Evolutionary conservation across 2,329 filamentous ascomycete genomes (phyloP).

Genomic region (Herpotrichia juniperi): DNA sequence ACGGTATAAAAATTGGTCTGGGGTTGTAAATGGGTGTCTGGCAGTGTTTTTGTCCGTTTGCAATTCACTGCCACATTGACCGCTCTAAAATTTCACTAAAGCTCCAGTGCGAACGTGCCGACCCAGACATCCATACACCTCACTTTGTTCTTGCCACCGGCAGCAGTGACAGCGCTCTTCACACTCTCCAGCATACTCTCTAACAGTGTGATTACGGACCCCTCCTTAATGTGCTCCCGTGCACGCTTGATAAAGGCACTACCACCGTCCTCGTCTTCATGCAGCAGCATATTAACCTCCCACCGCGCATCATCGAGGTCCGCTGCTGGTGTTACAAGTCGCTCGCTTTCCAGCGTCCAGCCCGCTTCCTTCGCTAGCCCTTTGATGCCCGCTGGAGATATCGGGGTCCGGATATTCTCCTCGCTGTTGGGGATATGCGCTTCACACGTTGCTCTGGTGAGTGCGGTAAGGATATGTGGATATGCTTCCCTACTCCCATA

Average conservation of each 20-base stretch:
- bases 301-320: slow-evolving; percentile 55
- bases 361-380: slow-evolving; percentile 38
- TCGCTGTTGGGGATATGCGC: slow-evolving; percentile 41
- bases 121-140: slow-evolving; percentile 1
- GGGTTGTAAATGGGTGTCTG: neutral
- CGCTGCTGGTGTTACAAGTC: slow-evolving; percentile 41
- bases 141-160: neutral
- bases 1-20: no score
- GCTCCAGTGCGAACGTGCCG: neutral
- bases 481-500: neutral
- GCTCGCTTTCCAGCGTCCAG: slow-evolving; percentile 44
- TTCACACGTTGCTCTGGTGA: slow-evolving; percentile 52
- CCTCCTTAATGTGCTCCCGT: neutral
- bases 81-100: neutral
- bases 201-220: neutral
- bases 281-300: slow-evolving; percentile 42
- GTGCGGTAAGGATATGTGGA: slow-evolving; percentile 56
- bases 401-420: slow-evolving; percentile 55
- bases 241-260: neutral
- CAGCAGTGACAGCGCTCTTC: neutral
- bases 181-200: slow-evolving; percentile 1
- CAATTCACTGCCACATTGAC: neutral
- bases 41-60: neutral
- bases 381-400: slow-evolving; percentile 50
- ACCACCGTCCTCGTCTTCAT: neutral